A percentile compares a stretch with the other conserved stretches of the same genome.
Evolutionary conservation across 306 rosid genomes (phyloP).

Genomic region (Inga leiocalycina): DNA sequence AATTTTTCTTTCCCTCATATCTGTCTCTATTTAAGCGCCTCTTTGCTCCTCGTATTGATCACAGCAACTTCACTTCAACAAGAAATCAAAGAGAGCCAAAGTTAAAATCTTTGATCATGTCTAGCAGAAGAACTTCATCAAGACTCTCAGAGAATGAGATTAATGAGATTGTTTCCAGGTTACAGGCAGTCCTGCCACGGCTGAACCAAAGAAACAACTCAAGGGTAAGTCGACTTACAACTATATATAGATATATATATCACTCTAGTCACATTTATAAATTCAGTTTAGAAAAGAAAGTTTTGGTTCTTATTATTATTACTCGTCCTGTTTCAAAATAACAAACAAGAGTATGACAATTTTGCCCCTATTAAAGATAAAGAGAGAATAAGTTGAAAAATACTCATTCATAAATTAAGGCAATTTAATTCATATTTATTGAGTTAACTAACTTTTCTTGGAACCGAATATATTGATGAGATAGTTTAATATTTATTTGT

Average conservation of each 20-base stretch:
- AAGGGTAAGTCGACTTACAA: slow-evolving; percentile 32
- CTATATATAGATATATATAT: too few relatives aligned
- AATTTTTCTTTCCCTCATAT: background rate
- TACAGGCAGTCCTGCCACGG: slow-evolving; percentile 41
- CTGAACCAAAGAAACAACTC: slow-evolving; percentile 42
- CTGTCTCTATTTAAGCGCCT: slow-evolving; percentile 41
- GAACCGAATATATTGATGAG: too few relatives aligned
- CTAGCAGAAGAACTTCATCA: slow-evolving; percentile 44
- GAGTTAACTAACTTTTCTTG: too few relatives aligned
- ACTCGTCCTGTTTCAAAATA: too few relatives aligned
- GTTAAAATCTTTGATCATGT: slow-evolving; percentile 28
- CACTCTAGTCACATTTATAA: accelerated
- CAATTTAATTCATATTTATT: too few relatives aligned
- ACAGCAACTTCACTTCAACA: slow-evolving; percentile 5
- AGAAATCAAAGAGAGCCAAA: background rate
- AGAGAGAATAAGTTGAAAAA: too few relatives aligned
- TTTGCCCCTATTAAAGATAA: too few relatives aligned
- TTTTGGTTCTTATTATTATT: too few relatives aligned
- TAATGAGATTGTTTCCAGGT: slow-evolving; percentile 46
- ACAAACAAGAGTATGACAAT: too few relatives aligned
- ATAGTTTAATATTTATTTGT: background rate
- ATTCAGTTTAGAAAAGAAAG: too few relatives aligned
- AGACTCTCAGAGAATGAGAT: slow-evolving; percentile 41
- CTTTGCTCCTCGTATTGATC: background rate
- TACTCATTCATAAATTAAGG: too few relatives aligned